Evolutionary conservation across 495 filamentous ascomycete species (phyloP), one percentile per base, ranked within the genome.

Genomic region (Penicillium egyptiacum): DNA sequence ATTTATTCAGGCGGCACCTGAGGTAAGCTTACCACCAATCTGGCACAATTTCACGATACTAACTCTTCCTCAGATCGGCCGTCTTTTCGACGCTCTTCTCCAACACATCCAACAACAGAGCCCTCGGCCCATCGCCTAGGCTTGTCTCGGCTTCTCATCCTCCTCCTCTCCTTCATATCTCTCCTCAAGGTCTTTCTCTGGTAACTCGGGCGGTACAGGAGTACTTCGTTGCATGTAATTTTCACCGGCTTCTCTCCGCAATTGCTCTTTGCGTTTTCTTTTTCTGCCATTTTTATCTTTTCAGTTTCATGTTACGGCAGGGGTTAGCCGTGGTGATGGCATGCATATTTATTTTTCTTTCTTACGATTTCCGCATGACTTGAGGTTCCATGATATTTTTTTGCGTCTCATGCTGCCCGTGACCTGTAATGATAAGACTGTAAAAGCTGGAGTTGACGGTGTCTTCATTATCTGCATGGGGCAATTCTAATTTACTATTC

Each of bases 1-100:
- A 41, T 97, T 96, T 58, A 89, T 96, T 75, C 93, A 95, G 76
- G 82, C 85, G 60, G 83, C 86, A 45, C 90, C 90, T 48, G 90
- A 96, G 77, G 92, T 96, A 78, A 59, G 77, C 61, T 46, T 48
- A 19, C 25, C 22, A 6, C 46, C 6, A 10, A 3, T 37, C 12
- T 31, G 37, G 5, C 35, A 31, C 28, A 25, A 19, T 3, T 5
- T 20, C 17, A 2, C 50, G n/a, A 2, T 42, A 35, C 55, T 69
- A 63, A 69, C 50, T 6, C 14, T 19, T 12, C 26, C 51, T 33
- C 37, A 79, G 76, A 79, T 79, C 56, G 76, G 76, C 60, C 76
- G 76, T 57, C 71, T 79, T 25, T 79, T 79, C 46, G 75, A 79
- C 64, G 76, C 76, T 48, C 74, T 79, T 55, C 71, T 79, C 49